Evolutionary conservation across 805 yeast species (phyloP), one percentile per base, ranked within the genome.

Genomic region (Wickerhamomyces ciferrii): DNA sequence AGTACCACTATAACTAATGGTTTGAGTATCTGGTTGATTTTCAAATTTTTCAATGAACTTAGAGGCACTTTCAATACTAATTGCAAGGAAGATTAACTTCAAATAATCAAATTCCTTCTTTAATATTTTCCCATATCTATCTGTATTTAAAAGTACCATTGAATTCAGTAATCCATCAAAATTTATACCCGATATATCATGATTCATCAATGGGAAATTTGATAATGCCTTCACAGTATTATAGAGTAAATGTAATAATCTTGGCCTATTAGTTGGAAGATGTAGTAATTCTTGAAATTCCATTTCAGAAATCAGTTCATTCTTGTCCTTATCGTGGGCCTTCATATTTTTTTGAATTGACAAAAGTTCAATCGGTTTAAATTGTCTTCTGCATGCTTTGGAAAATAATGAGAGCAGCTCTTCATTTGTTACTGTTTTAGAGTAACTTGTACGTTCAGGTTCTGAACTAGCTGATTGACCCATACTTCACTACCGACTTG

Each of bases 151-250:
- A 13, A 76, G 62, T 0, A 72, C 58, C 5, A 78, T 46, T 0
- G 74, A 69, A 50, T 79, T 74, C 14, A 73, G 48, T 39, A 79
- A 46, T 4, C 72, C 74, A 4, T 67, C 63, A 3, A 65, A 65
- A 1, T 68, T 62, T 8, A 78, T 57, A 3, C 64, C 53, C 11
- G 58, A 59, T 5, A 54, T 58, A 27, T 59, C 51, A 17, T 67
- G 68, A 20, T 64, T 60, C 8, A 79, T 47, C 44, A 79, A 69
- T 0, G 87, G 87, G 53, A 74, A 76, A 24, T 66, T 65, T 1
- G 79, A 71, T 25, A 84, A 45, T 5, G 70, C 68, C 27, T 63
- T 60, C 15, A 78, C 58, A 5, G 76, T 60, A 6, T 66, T 61
- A 54, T 70, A 71, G 0, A 82, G 44, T 2, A 72, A 32, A 7